These are phyloP conservation scores for Stemphylium vesicarium DNA, from an alignment of 2,329 filamentous ascomycete genomes.

Conservation along the genomic window DNA sequence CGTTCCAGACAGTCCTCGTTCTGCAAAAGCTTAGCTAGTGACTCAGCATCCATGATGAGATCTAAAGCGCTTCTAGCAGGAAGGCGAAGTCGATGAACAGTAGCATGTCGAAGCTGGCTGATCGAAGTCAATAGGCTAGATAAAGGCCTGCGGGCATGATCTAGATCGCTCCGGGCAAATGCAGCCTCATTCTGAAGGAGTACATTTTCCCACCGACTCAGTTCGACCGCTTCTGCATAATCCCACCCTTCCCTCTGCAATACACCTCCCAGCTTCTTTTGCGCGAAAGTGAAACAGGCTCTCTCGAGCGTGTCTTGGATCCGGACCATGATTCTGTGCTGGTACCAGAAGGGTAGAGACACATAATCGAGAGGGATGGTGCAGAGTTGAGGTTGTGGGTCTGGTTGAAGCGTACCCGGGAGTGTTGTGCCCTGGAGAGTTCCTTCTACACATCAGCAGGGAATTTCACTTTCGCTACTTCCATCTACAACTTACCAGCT, in stretches of 20 bases:
- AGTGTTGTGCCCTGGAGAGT: not conserved
- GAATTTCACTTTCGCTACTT: not conserved
- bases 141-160: not conserved
- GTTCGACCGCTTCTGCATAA: constrained; percentile 4
- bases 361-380: not conserved
- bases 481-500: not conserved
- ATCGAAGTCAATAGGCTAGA: not conserved
- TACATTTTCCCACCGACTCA: not conserved
- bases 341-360: not conserved
- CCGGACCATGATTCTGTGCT: not conserved
- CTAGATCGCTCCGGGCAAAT: not conserved
- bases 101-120: not conserved
- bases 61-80: not conserved
- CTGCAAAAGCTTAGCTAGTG: not conserved
- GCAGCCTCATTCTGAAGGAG: not conserved
- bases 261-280: not conserved
- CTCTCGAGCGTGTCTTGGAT: constrained; percentile 2
- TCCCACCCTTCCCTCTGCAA: not conserved
- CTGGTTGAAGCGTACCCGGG: not conserved
- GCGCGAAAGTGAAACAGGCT: not conserved
- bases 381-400: not conserved
- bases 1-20: not conserved
- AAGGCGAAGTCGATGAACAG: constrained; percentile 6
- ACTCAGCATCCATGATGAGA: not conserved
- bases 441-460: not conserved